Base-by-base conservation (phyloP, 1,284 basidiomycete species). In the Boletus semigastroideus region DNA sequence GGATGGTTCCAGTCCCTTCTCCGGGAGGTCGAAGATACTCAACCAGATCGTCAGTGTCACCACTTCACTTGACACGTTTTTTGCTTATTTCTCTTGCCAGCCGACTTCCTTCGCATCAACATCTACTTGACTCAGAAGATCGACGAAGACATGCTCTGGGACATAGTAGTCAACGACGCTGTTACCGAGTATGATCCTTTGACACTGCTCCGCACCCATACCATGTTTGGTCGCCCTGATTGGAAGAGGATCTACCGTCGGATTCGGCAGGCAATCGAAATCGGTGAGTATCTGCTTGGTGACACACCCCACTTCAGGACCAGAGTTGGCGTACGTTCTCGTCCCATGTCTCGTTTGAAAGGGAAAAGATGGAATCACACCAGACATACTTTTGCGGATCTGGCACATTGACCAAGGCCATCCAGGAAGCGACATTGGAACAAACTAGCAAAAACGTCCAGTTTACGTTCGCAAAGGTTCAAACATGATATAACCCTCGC, bases 1-100 rank as follows among this genome's bases (percentile, higher is more conserved):
- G 91, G 90, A 62, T 95, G 93, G 92, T 94, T 95, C 81, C 90
- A 94, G 68, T 85, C 79, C 52, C 72, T 95, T 42, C 76, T 95
- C 53, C 85, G 88, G 63, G 85, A 92, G 65, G 84, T 94, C 48
- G 93, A 94, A 69, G 83, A 85, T 47, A 87, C 89, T 44, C 90
- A 92, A 64, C 83, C 82, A 41, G 87, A 92, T 75, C 87, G 86
- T 90, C 63, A 76, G 85, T 80, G 9, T 37, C 51, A n/a, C 47
- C 38, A 25, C 41, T 27, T 20, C 17, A 27, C 37, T 44, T 17
- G 8, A 19, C 20, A 9, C 22, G 11, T 27, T 19, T 31, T 19
- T 37, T 53, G 14, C 51, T 46, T 33, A 54, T 19, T 5, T n/a
- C n/a, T 7, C 8, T 4, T 34, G 49, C 17, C 56, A 92, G 89